Evolutionary conservation across 139 green algal genomes (phyloP).

Genomic region (Closterium sp.): DNA sequence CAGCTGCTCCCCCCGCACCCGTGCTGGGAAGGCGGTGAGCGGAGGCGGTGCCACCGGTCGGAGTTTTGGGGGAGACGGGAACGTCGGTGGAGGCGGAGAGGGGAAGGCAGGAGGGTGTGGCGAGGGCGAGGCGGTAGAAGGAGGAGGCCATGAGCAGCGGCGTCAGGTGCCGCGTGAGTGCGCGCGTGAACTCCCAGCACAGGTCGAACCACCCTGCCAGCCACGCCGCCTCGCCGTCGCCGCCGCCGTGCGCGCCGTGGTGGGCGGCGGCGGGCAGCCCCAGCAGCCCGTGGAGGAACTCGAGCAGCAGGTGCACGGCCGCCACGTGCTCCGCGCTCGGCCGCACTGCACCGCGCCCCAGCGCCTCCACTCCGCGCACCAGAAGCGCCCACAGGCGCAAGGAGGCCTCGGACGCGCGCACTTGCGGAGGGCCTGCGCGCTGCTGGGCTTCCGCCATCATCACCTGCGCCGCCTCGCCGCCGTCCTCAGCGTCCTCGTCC

Average conservation of each 20-base stretch:
- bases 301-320: constrained; percentile 3
- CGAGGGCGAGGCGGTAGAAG: too few relatives aligned
- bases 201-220: not conserved
- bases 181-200: not conserved
- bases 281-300: constrained; percentile 7
- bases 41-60: too few relatives aligned
- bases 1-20: too few relatives aligned
- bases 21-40: too few relatives aligned
- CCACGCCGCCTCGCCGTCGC: constrained; percentile 1
- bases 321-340: constrained; percentile 7
- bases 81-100: too few relatives aligned
- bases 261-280: not conserved
- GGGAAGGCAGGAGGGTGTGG: too few relatives aligned
- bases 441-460: not conserved
- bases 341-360: not conserved
- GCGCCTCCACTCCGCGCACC: not conserved
- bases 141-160: not conserved
- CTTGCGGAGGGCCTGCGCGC: too few relatives aligned
- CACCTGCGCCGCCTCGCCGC: not conserved
- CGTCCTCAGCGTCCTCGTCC: not conserved
- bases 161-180: not conserved
- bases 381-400: not conserved
- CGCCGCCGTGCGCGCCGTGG: too few relatives aligned
- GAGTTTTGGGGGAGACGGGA: too few relatives aligned
- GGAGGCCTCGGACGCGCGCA: not conserved